These are phyloP conservation scores for Canavalia ensiformis DNA, from an alignment of 306 rosid genomes.

Conservation along the genomic window DNA sequence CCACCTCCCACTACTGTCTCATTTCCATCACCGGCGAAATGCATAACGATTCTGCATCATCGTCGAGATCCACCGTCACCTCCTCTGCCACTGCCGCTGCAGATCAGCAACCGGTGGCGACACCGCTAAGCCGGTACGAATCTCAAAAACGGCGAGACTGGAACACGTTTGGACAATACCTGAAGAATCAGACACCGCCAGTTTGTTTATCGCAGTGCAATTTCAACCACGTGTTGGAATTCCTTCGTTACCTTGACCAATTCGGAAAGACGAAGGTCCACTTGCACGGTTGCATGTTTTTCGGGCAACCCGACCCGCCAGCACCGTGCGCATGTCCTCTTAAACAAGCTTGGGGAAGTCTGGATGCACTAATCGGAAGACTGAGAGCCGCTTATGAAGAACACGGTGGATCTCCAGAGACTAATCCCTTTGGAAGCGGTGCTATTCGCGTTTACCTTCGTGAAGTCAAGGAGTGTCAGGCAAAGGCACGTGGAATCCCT, in stretches of 20 bases:
- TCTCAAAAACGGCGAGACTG: conserved; percentile 91
- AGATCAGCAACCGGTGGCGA: conserved; percentile 41
- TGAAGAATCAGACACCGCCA: conserved; percentile 76
- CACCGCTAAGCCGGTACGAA: conserved; percentile 80
- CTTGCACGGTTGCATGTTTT: conserved; percentile 78
- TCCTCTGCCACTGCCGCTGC: background rate
- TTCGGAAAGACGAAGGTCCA: conserved; percentile 96
- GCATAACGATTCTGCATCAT: conserved; percentile 54
- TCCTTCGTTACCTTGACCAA: conserved; percentile 90
- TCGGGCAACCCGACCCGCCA: conserved; percentile 95
- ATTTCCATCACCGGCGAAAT: conserved; percentile 25
- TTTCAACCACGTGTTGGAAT: conserved; percentile 84
- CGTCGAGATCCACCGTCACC: conserved; percentile 27
- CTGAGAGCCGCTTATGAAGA: conserved; percentile 91
- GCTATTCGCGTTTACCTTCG: conserved; percentile 82
- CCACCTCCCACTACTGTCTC: conserved; percentile 21
- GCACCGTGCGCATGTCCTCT: conserved; percentile 91
- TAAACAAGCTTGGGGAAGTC: conserved; percentile 95
- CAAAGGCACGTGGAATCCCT: conserved; percentile 88
- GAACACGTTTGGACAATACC: conserved; percentile 90
- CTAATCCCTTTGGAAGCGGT: conserved; percentile 85
- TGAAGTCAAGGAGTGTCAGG: conserved; percentile 88
- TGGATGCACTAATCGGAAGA: conserved; percentile 89
- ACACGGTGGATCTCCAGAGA: conserved; percentile 80
- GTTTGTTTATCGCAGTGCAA: conserved; percentile 76